Evolutionary conservation across 2,329 filamentous ascomycete species (phyloP), one percentile per base, ranked within the genome.

Genomic region (Cladophialophora chaetospira): DNA sequence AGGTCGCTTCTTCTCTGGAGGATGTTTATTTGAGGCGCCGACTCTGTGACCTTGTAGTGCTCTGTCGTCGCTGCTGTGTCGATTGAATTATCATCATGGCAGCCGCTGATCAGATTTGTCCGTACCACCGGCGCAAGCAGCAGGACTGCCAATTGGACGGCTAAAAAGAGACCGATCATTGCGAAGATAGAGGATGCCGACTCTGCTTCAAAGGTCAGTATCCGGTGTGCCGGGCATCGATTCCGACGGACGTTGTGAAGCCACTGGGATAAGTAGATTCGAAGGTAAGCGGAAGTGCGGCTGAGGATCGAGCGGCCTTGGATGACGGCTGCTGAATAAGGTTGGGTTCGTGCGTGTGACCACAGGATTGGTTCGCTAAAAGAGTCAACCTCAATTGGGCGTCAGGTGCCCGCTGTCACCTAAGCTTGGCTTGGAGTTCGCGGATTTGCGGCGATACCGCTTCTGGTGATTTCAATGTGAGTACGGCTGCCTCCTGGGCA

Each of bases 401-500:
- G 9, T 26, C 33, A n/a, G 15, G 48, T 23, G 43, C 31, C 21
- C 33, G 19, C 31, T 15, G 21, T 55, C 25, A 51, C 19, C 28
- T 47, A 25, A 60, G 54, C 40, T 35, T 57, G 38, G 50, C 43
- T 44, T 53, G 47, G 8, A 61, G 54, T 19, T 48, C 45, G 36
- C 45, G 48, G 11, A 64, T 55, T 15, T 62, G 47, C 26, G 55
- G 62, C 26, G 63, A 64, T 5, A 97, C 93, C 48, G 88, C 84
- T 69, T 92, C 84, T 8, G 76, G 75, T 69, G 88, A 90, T 71
- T 82, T 87, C 67, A 99, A 74, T 11, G 90, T 94, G 75, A 90
- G 73, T 0, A 89, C 83, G 3, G 92, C 91, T 2, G 88, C 93
- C 67, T 80, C 81, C 75, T 97, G 94, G 26, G 92, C 93, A 31